phyloP scores from a whole-genome alignment of 148 eudicot species.

The Pharnaceum exiguum region DNA sequence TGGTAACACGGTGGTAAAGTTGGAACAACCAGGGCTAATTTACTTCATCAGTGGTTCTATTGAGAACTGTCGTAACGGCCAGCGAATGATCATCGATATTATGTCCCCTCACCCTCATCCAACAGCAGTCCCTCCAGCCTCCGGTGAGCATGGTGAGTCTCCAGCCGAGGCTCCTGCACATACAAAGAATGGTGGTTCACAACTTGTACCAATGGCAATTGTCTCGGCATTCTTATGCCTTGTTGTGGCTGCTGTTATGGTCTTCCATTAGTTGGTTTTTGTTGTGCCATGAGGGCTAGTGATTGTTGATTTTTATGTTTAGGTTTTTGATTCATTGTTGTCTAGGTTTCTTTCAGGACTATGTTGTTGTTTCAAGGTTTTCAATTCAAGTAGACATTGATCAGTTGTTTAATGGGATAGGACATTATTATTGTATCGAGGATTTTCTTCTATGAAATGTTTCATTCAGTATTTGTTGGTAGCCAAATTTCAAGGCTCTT shows the following conservation, averaged over 20 bases:
- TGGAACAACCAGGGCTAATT: constrained; percentile 29
- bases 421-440: too few species aligned
- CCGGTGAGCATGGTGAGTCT: not conserved
- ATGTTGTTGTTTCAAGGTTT: too few species aligned
- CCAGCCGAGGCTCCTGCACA: not conserved
- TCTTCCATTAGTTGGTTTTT: not conserved
- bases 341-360: too few species aligned
- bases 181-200: not conserved
- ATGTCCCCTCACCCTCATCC: constrained; percentile 15
- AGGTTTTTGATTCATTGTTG: too few species aligned
- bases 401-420: too few species aligned
- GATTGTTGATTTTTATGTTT: too few species aligned
- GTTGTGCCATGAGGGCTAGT: too few species aligned
- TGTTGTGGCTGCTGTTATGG: not conserved
- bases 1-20: constrained; percentile 35
- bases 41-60: constrained; percentile 60
- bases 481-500: too few species aligned
- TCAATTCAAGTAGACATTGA: too few species aligned
- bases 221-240: not conserved
- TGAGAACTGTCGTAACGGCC: constrained; percentile 49
- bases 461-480: too few species aligned
- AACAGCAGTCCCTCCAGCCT: not conserved
- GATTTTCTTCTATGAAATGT: too few species aligned
- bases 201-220: not conserved
- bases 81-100: constrained; percentile 40